Conservation (phyloP, 352 stramenopile genomes). For the Phytophthora pisi region DNA sequence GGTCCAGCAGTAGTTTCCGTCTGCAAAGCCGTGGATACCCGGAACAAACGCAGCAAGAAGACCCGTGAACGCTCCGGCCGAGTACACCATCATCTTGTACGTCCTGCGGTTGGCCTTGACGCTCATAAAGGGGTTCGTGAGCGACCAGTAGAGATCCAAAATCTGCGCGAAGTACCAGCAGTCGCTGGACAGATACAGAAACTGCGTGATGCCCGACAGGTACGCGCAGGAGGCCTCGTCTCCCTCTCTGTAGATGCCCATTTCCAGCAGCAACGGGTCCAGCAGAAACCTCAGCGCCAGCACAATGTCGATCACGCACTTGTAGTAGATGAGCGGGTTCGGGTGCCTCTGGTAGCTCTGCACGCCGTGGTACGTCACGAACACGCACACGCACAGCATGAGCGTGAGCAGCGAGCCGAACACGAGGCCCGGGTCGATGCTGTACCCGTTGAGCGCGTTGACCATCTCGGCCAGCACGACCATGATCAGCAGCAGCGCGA, state of each 20-base stretch:
- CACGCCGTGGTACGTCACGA: slow-evolving; percentile 80
- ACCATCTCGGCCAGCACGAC: slow-evolving; percentile 44
- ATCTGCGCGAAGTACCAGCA: slow-evolving; percentile 87
- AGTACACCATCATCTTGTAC: slow-evolving; percentile 73
- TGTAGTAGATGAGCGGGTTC: slow-evolving; percentile 88
- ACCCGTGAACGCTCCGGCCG: slow-evolving; percentile 41
- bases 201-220: slow-evolving; percentile 77
- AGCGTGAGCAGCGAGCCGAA: slow-evolving; percentile 80
- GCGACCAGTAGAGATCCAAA: slow-evolving; percentile 70
- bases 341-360: slow-evolving; percentile 79
- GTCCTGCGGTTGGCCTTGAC: slow-evolving; percentile 63
- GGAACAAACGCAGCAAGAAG: slow-evolving; percentile 46
- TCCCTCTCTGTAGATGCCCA: slow-evolving; percentile 47
- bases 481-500: slow-evolving; percentile 52
- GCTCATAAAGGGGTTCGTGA: slow-evolving; percentile 89
- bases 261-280: slow-evolving; percentile 62
- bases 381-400: slow-evolving; percentile 70
- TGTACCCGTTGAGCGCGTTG: slow-evolving; percentile 85
- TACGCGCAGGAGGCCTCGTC: slow-evolving; percentile 50
- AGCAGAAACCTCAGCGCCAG: slow-evolving; percentile 76
- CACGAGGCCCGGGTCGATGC: slow-evolving; percentile 70
- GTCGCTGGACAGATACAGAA: slow-evolving; percentile 79
- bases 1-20: slow-evolving; percentile 86
- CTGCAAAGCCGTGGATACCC: slow-evolving; percentile 56
- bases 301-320: slow-evolving; percentile 76